Base-by-base conservation (phyloP, 202 grass and related monocot genomes). In the Carex sylvatica region DNA sequence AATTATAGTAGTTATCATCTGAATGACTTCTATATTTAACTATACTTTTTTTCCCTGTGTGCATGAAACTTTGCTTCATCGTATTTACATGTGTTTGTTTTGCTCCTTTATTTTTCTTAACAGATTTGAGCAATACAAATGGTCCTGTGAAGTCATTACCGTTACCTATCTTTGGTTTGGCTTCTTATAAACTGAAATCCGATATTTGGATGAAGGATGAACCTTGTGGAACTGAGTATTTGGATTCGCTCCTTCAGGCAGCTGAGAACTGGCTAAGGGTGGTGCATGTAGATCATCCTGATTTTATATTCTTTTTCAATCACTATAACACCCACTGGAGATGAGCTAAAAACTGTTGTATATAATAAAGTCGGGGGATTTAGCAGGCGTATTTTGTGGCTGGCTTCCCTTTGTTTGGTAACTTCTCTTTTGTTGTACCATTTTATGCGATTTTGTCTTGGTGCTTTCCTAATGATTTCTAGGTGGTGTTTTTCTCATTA, bases 231-330 rank as follows among this genome's bases (percentile, higher is more conserved):
- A 77, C 14, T 23, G 81, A 90, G 58, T 70, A 53, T 1, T 78
- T 88, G 40, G 85, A 70, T 64, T 90, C 19, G 1, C 88, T 98
- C 64, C 86, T 91, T 87, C 84, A 93, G 77, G 87, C 74, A 80
- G 95, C 95, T 1, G 85, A 86, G 15, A 83, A 80, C 36, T 98
- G 95, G 95, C 85, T 98, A 49, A 85, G 86, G 31, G 46, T 19
- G 42, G 61, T 87, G 61, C 85, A 83, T 8, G 95, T 94, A 22
- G 90, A 98, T 3, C 95, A 98, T 80, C 95, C 95, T 0, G 95
- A 98, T 82, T 98, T 89, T 86, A 78, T 75, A 4, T 98, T 95
- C 67, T 98, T 98, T 4, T 5, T 65, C 59, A 60, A 74, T 78
- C 90, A 90, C 82, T 90, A 77, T 12, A 84, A 84, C 44, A 78